Evolutionary conservation across 2,329 filamentous ascomycete species (phyloP).

Genomic region (Corynespora cassiicola): DNA sequence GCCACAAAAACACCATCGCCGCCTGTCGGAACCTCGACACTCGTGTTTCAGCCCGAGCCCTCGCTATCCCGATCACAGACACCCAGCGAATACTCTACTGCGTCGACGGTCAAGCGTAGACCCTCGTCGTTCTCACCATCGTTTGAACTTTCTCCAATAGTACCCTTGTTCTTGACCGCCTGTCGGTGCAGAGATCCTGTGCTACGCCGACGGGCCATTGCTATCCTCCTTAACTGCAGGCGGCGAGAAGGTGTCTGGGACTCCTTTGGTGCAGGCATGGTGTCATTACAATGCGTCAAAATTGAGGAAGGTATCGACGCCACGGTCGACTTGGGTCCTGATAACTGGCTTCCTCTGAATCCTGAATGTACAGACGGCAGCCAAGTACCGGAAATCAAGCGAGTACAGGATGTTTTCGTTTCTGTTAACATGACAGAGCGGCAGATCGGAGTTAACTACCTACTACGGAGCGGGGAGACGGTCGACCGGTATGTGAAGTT

Average conservation of each 20-base stretch:
- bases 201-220: constrained; percentile 31
- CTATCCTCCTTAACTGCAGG: constrained; percentile 27
- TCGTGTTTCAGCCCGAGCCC: too few relatives aligned
- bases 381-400: constrained; percentile 18
- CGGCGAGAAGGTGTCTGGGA: constrained; percentile 38
- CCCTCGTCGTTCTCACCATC: constrained; percentile 31
- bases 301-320: constrained; percentile 29
- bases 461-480: constrained; percentile 22
- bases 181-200: constrained; percentile 34
- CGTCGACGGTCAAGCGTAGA: constrained; percentile 11
- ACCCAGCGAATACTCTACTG: constrained; percentile 1
- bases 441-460: constrained; percentile 25
- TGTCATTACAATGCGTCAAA: constrained; percentile 26
- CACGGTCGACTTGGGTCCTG: constrained; percentile 15
- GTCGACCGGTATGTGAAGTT: constrained; percentile 28
- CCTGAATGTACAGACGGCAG: constrained; percentile 6
- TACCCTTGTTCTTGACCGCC: constrained; percentile 31
- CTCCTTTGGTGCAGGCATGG: constrained; percentile 28
- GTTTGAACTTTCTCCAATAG: constrained; percentile 35
- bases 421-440: constrained; percentile 26
- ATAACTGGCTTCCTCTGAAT: constrained; percentile 26
- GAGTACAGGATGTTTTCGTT: constrained; percentile 29
- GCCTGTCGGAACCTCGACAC: too few relatives aligned
- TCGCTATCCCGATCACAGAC: constrained; percentile 12
- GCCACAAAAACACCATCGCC: constrained; percentile 16